These are phyloP conservation scores for Beauveria australis DNA, from an alignment of 2,329 filamentous ascomycete species.

Conservation along the genomic window DNA sequence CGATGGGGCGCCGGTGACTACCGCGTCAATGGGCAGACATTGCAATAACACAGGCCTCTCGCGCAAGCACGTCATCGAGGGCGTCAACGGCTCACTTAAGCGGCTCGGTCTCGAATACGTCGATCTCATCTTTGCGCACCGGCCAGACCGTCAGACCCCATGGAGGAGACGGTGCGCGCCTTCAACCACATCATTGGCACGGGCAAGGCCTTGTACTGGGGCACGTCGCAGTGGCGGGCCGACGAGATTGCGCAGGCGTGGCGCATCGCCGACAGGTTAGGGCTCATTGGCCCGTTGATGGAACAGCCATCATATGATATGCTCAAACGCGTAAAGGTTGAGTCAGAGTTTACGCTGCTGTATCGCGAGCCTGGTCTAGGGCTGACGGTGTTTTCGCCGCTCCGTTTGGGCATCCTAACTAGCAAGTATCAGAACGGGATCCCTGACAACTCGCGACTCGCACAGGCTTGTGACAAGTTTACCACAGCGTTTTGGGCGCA, in stretches of 20 bases:
- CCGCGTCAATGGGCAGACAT: too few relatives aligned
- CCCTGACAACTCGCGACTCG: constrained; percentile 49
- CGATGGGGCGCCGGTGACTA: too few relatives aligned
- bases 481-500: constrained; percentile 44
- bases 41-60: constrained; percentile 58
- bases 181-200: constrained; percentile 63
- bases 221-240: constrained; percentile 60
- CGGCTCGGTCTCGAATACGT: constrained; percentile 53
- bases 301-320: constrained; percentile 63
- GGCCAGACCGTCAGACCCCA: constrained; percentile 58
- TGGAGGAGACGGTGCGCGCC: constrained; percentile 61
- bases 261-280: constrained; percentile 50
- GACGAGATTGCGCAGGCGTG: constrained; percentile 57
- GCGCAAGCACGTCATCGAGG: constrained; percentile 63
- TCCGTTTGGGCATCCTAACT: constrained; percentile 50
- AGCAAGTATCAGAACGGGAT: constrained; percentile 61
- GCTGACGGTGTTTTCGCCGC: constrained; percentile 54
- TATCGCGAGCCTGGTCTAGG: constrained; percentile 53
- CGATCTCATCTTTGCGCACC: constrained; percentile 61
- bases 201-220: constrained; percentile 64
- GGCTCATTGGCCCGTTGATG: constrained; percentile 54
- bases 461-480: constrained; percentile 46
- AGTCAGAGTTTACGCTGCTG: constrained; percentile 52
- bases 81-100: constrained; percentile 49
- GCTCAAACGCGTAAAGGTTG: constrained; percentile 51